Evolutionary conservation across 805 yeast genomes (phyloP).

Genomic region (Komagataella pastoris): DNA sequence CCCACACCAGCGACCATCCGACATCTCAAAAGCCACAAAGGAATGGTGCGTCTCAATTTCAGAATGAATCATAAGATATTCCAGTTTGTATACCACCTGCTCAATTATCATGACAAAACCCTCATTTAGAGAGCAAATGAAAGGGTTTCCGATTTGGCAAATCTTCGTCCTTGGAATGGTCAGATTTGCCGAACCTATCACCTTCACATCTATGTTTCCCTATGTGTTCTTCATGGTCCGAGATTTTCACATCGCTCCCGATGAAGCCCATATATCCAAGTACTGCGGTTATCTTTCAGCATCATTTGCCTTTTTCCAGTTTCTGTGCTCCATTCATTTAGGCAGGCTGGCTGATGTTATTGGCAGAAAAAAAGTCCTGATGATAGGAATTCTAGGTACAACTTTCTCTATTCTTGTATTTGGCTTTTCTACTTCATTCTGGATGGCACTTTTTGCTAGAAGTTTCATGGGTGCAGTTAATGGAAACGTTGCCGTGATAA

Average conservation of each 20-base stretch:
- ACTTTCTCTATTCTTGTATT: conserved; percentile 30
- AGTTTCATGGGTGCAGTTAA: conserved; percentile 41
- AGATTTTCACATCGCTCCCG: conserved; percentile 37
- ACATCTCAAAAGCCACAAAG: background rate
- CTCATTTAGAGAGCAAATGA: conserved; percentile 34
- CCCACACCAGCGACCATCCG: background rate
- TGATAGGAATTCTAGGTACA: conserved; percentile 41
- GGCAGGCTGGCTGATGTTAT: conserved; percentile 37
- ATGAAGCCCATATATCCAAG: conserved; percentile 38
- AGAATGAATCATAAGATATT: background rate
- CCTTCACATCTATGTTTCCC: conserved; percentile 53
- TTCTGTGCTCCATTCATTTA: conserved; percentile 46
- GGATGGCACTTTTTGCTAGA: conserved; percentile 39
- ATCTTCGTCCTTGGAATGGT: conserved; percentile 25
- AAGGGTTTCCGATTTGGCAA: conserved; percentile 44
- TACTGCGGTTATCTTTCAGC: conserved; percentile 53
- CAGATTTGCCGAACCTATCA: conserved; percentile 48
- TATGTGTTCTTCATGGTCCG: conserved; percentile 51
- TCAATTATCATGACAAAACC: background rate
- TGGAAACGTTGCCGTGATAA: conserved; percentile 52
- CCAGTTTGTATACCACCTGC: background rate
- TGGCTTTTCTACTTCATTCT: conserved; percentile 40
- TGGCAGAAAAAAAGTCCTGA: conserved; percentile 42
- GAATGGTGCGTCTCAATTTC: background rate
- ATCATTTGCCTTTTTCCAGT: conserved; percentile 49